Base-by-base conservation (phyloP, 208 protist genomes). In the Trypanosoma caninum region DNA sequence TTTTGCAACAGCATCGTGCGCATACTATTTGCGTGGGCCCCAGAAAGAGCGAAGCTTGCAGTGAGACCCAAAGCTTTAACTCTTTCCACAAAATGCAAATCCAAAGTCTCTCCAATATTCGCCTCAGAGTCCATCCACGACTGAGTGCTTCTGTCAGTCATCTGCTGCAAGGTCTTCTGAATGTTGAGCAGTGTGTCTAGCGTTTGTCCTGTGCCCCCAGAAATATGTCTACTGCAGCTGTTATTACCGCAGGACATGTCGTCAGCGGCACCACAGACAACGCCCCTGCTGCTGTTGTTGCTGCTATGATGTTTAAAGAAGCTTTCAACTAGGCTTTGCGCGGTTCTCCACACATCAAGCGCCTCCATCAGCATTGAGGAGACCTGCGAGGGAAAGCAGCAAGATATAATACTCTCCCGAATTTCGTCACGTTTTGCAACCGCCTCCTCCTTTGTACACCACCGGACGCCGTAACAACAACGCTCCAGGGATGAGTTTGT, bases 171-270 rank as follows among this genome's bases (percentile, higher is more conserved):
- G 28, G 78, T 57, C 31, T 61, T 64, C 63, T 84, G 78, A 55
- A 84, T 76, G 50, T 71, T 76, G 28, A 87, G 34, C 27, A 90
- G 74, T 0, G 83, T 73, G 35, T 84, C 79, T 34, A 90, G 69
- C 25, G 74, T 84, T 60, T 83, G 67, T 38, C 65, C 65, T 42
- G 68, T 60, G 14, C 59, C 53, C 11, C 57, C 44, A 56, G 47
- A 18, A 53, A 5, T 42, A 54, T 25, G 42, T 47, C 20, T 22
- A 4, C 27, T 23, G 3, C 42, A 16, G 27, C 10, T 18, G 14
- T 8, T 47, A 9, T 25, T 23, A 18, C 27, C 27, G 20, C 27
- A 28, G 13, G n/a, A n/a, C n/a, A 3, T 25, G 20, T 25, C n/a
- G 20, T 23, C 27, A 6, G 2, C 27, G 20, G 20, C 27, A 22